Base-by-base conservation (phyloP, 2,329 filamentous ascomycete genomes). In the Colletotrichum sublineola region DNA sequence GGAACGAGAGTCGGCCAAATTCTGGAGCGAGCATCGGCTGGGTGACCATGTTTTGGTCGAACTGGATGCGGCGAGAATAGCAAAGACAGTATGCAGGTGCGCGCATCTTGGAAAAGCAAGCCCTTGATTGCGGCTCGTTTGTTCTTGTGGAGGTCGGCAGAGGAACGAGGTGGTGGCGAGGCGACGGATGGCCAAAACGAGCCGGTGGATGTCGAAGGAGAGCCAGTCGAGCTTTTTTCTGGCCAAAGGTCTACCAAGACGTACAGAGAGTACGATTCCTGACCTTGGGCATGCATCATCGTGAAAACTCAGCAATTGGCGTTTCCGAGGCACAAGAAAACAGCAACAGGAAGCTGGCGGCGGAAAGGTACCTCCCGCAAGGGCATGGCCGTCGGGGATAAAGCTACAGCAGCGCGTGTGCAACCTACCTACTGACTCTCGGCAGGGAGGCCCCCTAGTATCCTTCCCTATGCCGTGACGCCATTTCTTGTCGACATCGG, bases 401-500 rank as follows among this genome's bases (percentile, higher is more conserved):
- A n/a, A n/a, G n/a, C n/a, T n/a, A n/a, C n/a, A n/a, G n/a, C n/a
- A n/a, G n/a, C n/a, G n/a, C 24, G 24, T 24, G 24, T 24, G 24
- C 24, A 24, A 24, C 24, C 24, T 24, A 24, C 24, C 24, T 24
- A 40, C 9, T 11, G 9, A 9, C 6, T 36, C 15, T 12, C 33
- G 38, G 46, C 46, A 20, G 5, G 36, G 36, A 36, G 53, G 9
- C 36, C 24, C 64, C 64, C 65, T 31, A 46, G 55, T 24, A 52
- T 52, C 38, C 38, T 40, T 64, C 20, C 52, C 40, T 58, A n/a
- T 63, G 24, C 40, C 9, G 69, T 72, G 69, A 72, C 69, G 69
- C 66, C 66, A 72, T 72, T 61, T 61, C 38, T 44, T 55, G 66
- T 69, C 24, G 38, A 42, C 53, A 64, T 61, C 69, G 53, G 48